phyloP scores from a whole-genome alignment of 148 eudicot species.

The Silene conica region DNA sequence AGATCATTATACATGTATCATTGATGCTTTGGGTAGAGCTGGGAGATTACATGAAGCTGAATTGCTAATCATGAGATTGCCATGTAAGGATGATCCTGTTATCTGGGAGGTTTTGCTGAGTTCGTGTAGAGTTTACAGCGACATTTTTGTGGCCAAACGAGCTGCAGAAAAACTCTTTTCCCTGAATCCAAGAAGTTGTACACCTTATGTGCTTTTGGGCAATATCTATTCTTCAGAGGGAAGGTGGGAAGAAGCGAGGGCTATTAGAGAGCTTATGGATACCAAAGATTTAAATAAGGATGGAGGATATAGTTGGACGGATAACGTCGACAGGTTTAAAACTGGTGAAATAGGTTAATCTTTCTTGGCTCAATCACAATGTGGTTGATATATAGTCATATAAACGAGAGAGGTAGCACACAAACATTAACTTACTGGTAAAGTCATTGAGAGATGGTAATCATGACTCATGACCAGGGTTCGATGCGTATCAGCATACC shows the following conservation, averaged over 20 bases:
- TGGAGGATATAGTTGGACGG: constrained; percentile 65
- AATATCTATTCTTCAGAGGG: constrained; percentile 65
- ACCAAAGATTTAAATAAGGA: constrained; percentile 40
- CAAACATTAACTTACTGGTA: too few species aligned
- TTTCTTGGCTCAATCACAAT: constrained; percentile 11
- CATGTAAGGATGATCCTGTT: constrained; percentile 53
- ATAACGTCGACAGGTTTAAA: constrained; percentile 22
- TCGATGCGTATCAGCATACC: too few species aligned
- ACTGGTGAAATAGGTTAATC: not conserved
- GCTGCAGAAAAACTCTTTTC: constrained; percentile 59
- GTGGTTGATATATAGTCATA: constrained; percentile 10
- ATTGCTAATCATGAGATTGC: constrained; percentile 43
- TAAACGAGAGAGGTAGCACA: not conserved
- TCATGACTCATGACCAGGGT: too few species aligned
- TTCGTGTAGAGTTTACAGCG: constrained; percentile 59
- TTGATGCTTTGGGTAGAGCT: constrained; percentile 75
- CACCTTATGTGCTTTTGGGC: constrained; percentile 63
- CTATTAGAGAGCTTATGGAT: constrained; percentile 50
- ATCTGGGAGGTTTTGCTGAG: constrained; percentile 83
- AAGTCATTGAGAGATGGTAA: too few species aligned
- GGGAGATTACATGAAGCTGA: constrained; percentile 69
- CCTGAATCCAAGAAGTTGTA: constrained; percentile 49
- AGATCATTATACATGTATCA: constrained; percentile 73
- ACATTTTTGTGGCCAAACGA: constrained; percentile 54
- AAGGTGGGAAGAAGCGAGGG: constrained; percentile 73